These are phyloP conservation scores for Trichoderma harzianum DNA, from an alignment of 2,329 filamentous ascomycete genomes.

Conservation along the genomic window DNA sequence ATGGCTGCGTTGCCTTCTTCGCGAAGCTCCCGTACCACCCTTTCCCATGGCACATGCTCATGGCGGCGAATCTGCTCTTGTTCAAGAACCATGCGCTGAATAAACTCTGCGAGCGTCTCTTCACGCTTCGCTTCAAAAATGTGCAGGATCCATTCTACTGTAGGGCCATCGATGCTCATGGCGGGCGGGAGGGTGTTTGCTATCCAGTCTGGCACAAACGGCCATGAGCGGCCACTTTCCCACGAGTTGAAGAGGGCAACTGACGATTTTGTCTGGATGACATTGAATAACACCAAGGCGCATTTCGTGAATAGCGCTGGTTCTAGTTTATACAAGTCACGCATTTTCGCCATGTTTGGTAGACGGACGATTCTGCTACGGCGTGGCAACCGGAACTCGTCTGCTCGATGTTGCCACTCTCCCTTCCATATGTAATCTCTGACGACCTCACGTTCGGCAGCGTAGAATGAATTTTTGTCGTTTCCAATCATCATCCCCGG, in stretches of 20 bases:
- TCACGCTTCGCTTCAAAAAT: slow-evolving; percentile 26
- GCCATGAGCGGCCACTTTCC: slow-evolving; percentile 37
- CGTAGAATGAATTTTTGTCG: slow-evolving; percentile 25
- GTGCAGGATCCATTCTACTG: slow-evolving; percentile 36
- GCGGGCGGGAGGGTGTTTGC: slow-evolving; percentile 33
- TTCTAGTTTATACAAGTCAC: slow-evolving; percentile 23
- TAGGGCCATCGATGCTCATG: slow-evolving; percentile 38
- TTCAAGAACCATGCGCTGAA: slow-evolving; percentile 29
- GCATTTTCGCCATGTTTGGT: slow-evolving; percentile 25
- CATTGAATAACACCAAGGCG: slow-evolving; percentile 35
- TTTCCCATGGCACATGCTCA: slow-evolving; percentile 36
- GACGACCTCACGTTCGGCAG: slow-evolving; percentile 22
- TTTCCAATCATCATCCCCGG: slow-evolving; percentile 35
- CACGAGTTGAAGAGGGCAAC: slow-evolving; percentile 35
- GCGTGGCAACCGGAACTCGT: slow-evolving; percentile 31
- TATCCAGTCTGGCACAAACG: slow-evolving; percentile 37
- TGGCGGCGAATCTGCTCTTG: slow-evolving; percentile 26
- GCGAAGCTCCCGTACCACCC: slow-evolving; percentile 29
- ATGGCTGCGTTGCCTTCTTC: slow-evolving; percentile 33
- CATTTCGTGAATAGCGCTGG: slow-evolving; percentile 32
- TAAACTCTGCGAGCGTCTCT: slow-evolving; percentile 30
- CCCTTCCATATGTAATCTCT: slow-evolving; percentile 30
- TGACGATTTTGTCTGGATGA: slow-evolving; percentile 30
- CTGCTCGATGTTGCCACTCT: slow-evolving; percentile 26
- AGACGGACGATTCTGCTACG: slow-evolving; percentile 30